Evolutionary conservation across 192 early-diverging fungal species (phyloP).

Genomic region (Thamnidium elegans): DNA sequence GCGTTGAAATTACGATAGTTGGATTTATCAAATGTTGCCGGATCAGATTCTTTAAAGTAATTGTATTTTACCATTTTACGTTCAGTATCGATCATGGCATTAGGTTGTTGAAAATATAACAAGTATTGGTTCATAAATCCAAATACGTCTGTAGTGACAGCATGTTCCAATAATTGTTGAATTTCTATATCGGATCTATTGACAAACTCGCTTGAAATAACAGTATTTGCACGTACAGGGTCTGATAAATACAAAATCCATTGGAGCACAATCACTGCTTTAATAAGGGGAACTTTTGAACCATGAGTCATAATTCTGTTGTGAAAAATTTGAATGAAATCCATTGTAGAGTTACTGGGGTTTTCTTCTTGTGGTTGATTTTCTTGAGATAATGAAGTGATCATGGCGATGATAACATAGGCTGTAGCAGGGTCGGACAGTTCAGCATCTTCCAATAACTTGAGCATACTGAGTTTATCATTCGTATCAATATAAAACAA

Average conservation of each 20-base stretch:
- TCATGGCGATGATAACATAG: constrained; percentile 36
- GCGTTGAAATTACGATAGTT: constrained; percentile 1
- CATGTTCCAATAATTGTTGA: constrained; percentile 53
- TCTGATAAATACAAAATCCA: constrained; percentile 46
- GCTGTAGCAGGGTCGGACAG: constrained; percentile 20
- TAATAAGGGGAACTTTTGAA: constrained; percentile 32
- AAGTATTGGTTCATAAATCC: constrained; percentile 65
- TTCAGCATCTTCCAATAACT: constrained; percentile 32
- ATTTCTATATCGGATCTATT: constrained; percentile 22
- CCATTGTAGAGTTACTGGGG: not conserved
- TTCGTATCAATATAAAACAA: constrained; percentile 35
- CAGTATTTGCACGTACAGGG: constrained; percentile 38
- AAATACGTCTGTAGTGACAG: constrained; percentile 54
- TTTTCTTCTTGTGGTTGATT: not conserved
- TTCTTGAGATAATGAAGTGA: constrained; percentile 13
- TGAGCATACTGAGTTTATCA: constrained; percentile 36
- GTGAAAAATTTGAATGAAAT: constrained; percentile 27
- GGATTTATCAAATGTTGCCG: not conserved
- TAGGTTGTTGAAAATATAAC: constrained; percentile 41
- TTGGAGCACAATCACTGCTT: constrained; percentile 51
- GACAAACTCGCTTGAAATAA: too few species aligned
- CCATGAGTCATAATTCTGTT: constrained; percentile 7
- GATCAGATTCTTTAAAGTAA: not conserved
- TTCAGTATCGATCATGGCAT: constrained; percentile 1
- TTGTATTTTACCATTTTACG: not conserved